Percentiles rank a stretch among this genome's conserved stretches.
These are phyloP conservation scores for Mycena citricolor DNA, from an alignment of 1,284 basidiomycete genomes.

Conservation along the genomic window DNA sequence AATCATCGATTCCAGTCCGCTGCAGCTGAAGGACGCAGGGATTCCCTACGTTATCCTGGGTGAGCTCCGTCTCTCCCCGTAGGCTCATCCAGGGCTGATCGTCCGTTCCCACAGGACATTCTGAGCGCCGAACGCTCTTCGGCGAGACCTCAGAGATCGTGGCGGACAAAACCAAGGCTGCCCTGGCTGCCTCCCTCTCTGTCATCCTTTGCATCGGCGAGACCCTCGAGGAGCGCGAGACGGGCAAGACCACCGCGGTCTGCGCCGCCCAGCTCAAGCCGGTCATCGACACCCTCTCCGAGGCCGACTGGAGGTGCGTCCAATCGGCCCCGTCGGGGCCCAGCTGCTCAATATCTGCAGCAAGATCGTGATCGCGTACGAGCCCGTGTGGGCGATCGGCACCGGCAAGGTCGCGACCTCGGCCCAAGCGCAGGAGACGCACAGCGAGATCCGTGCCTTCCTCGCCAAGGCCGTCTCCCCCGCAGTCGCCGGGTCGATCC, in stretches of 20 bases:
- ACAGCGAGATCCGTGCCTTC: constrained; percentile 82
- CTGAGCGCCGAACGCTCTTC: constrained; percentile 93
- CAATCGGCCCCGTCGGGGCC: constrained; percentile 1
- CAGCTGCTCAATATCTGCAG: not conserved
- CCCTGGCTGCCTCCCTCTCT: constrained; percentile 68
- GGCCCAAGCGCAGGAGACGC: constrained; percentile 91
- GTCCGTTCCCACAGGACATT: constrained; percentile 64
- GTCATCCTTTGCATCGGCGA: constrained; percentile 98
- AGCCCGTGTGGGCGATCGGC: constrained; percentile 99
- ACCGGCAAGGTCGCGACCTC: constrained; percentile 95
- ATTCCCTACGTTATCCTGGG: constrained; percentile 95
- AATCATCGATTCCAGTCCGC: constrained; percentile 42
- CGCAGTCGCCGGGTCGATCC: constrained; percentile 71
- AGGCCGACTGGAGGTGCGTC: constrained; percentile 78
- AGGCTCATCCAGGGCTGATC: too few species aligned
- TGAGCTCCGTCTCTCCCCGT: constrained; percentile 34
- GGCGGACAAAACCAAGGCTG: constrained; percentile 84
- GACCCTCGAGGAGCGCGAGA: constrained; percentile 88
- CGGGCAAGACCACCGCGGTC: constrained; percentile 75
- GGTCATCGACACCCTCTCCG: constrained; percentile 64
- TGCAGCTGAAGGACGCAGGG: constrained; percentile 82
- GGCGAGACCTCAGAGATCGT: constrained; percentile 84
- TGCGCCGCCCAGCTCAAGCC: constrained; percentile 84
- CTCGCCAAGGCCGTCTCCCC: constrained; percentile 67
- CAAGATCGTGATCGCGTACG: constrained; percentile 93